Percentiles rank a stretch among this genome's conserved stretches.
Conservation (phyloP, 176 grass and related monocot genomes). For the Musa schizocarpa region DNA sequence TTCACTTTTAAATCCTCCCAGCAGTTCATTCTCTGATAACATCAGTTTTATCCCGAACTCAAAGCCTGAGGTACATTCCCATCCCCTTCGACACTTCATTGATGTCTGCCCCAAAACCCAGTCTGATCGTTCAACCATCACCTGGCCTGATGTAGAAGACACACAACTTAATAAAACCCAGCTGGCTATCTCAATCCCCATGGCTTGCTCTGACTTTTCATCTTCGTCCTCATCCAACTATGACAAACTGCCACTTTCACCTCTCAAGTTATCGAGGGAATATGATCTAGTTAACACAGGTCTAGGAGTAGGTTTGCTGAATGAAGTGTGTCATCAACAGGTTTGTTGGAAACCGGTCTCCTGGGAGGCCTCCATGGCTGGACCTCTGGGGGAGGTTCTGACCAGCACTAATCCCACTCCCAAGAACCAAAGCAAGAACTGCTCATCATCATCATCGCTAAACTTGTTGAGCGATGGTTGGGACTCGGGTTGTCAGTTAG, state of each 20-base stretch:
- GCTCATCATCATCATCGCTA: background rate
- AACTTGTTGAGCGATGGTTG: conserved; percentile 15
- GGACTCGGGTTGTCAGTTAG: background rate
- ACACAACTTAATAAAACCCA: conserved; percentile 23
- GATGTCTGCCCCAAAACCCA: conserved; percentile 27
- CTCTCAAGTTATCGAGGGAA: conserved; percentile 33
- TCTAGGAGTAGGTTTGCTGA: conserved; percentile 10
- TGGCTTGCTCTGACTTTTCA: conserved; percentile 40
- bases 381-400: conserved; percentile 27
- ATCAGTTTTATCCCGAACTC: background rate
- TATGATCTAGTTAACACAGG: conserved; percentile 26
- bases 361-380: conserved; percentile 23
- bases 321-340: conserved; percentile 9
- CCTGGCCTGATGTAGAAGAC: conserved; percentile 9
- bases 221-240: conserved; percentile 26
- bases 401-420: conserved; percentile 2
- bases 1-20: conserved; percentile 9
- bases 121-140: background rate
- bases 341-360: conserved; percentile 21
- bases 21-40: background rate
- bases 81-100: conserved; percentile 67
- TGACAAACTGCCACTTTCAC: conserved; percentile 26
- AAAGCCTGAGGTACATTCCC: conserved; percentile 13
- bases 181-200: conserved; percentile 33
- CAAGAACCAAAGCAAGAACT: background rate